A percentile compares a stretch with the other conserved stretches of the same genome.
Conservation (phyloP, 768 basidiomycete genomes). For the Brasilioporus rufonigricans region DNA sequence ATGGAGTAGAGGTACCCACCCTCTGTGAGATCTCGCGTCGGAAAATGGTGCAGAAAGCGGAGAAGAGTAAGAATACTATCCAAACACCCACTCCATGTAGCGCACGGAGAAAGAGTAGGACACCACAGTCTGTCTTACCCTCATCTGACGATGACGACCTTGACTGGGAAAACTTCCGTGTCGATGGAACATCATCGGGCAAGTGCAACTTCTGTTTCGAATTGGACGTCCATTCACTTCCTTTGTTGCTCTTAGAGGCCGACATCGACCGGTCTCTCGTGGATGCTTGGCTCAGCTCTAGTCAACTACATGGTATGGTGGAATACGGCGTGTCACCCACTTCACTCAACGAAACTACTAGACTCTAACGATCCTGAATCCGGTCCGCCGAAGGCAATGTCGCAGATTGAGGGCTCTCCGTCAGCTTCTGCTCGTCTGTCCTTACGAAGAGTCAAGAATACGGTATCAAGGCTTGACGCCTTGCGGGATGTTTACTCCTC, state of each 20-base stretch:
- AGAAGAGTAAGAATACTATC: not conserved
- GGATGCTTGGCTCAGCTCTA: slow-evolving; percentile 7
- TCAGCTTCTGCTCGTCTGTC: slow-evolving; percentile 12
- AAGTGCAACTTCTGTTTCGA: not conserved
- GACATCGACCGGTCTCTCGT: slow-evolving; percentile 24
- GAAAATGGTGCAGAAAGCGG: slow-evolving; percentile 1
- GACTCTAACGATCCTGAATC: not conserved
- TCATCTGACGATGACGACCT: slow-evolving; percentile 23
- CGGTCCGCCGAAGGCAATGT: slow-evolving; percentile 2
- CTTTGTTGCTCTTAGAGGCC: slow-evolving; percentile 10
- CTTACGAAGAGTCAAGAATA: slow-evolving; percentile 38
- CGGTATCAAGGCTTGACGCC: slow-evolving; percentile 42
- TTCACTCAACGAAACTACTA: not conserved
- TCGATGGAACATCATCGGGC: slow-evolving; percentile 23
- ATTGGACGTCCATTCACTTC: not conserved
- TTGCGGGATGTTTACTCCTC: slow-evolving; percentile 44
- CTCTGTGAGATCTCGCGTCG: slow-evolving; percentile 14
- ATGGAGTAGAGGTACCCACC: slow-evolving; percentile 31
- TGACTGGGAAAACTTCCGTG: slow-evolving; percentile 32
- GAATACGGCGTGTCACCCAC: not conserved
- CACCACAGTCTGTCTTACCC: not conserved
- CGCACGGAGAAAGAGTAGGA: not conserved
- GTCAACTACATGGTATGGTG: slow-evolving; percentile 10
- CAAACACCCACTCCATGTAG: not conserved
- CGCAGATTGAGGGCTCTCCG: slow-evolving; percentile 10